These are phyloP conservation scores for Metschnikowia cerradonensis DNA, from an alignment of 805 yeast species.

Conservation along the genomic window DNA sequence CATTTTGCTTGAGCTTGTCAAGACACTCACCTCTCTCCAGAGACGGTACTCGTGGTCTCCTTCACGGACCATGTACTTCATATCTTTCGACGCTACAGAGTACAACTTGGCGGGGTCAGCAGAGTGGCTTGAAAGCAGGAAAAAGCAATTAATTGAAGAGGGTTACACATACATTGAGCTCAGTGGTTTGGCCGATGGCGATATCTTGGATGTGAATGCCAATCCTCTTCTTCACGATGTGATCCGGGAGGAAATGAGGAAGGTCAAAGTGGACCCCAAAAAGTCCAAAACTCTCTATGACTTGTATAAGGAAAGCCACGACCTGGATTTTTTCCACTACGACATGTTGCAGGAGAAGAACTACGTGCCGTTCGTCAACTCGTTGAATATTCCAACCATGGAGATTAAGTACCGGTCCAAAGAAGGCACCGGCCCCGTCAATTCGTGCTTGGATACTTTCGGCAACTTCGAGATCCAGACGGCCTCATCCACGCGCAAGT, in stretches of 20 bases:
- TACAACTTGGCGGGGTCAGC: slow-evolving; percentile 84
- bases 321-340: slow-evolving; percentile 25
- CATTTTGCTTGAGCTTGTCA: slow-evolving; percentile 64
- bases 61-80: slow-evolving; percentile 73
- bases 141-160: slow-evolving; percentile 51
- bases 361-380: slow-evolving; percentile 61
- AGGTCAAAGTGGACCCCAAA: slow-evolving; percentile 15
- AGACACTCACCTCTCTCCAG: slow-evolving; percentile 61
- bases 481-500: slow-evolving; percentile 56
- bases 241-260: slow-evolving; percentile 39
- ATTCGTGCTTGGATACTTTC: slow-evolving; percentile 64
- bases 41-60: slow-evolving; percentile 76
- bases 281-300: slow-evolving; percentile 23
- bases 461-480: slow-evolving; percentile 47
- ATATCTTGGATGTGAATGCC: slow-evolving; percentile 50
- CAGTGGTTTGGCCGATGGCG: slow-evolving; percentile 57
- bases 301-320: slow-evolving; percentile 22
- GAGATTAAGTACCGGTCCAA: slow-evolving; percentile 49
- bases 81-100: slow-evolving; percentile 77
- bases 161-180: slow-evolving; percentile 73
- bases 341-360: slow-evolving; percentile 49
- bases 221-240: slow-evolving; percentile 61
- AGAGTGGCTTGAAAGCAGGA: slow-evolving; percentile 61
- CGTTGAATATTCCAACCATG: slow-evolving; percentile 66
- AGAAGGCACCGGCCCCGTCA: slow-evolving; percentile 33